Percentiles rank a stretch among this genome's conserved stretches.
phyloP scores from a whole-genome alignment of 306 rosid genomes.

The Glycyrrhiza uralensis region DNA sequence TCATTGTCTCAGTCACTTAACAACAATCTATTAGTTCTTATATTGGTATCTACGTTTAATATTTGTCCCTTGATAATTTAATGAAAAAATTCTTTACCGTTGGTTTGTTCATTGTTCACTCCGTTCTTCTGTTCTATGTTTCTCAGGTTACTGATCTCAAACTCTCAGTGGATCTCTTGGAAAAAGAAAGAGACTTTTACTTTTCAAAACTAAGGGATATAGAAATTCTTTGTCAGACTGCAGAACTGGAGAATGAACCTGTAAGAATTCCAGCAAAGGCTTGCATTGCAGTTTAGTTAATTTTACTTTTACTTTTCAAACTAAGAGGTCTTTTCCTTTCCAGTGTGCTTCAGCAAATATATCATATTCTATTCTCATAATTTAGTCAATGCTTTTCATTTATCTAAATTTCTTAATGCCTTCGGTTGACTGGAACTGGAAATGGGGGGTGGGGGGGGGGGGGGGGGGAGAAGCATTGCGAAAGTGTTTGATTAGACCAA shows the following conservation, averaged over 20 bases:
- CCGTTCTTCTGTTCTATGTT: slow-evolving; percentile 26
- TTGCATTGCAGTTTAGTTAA: neutral
- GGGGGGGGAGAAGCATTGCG: neutral
- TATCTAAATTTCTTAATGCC: neutral
- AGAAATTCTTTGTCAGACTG: slow-evolving; percentile 81
- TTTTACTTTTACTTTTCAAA: neutral
- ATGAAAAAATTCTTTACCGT: neutral
- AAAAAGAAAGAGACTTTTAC: slow-evolving; percentile 96
- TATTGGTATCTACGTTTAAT: neutral
- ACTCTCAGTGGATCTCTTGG: slow-evolving; percentile 80
- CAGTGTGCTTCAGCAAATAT: neutral
- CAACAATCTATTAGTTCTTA: neutral
- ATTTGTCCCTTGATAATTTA: slow-evolving; percentile 2
- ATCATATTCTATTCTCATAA: neutral
- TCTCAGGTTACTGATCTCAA: slow-evolving; percentile 80
- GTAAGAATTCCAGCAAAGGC: slow-evolving; percentile 49
- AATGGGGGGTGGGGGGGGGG: no score
- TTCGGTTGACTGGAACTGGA: neutral
- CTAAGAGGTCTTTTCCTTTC: neutral
- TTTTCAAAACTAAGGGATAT: slow-evolving; percentile 90
- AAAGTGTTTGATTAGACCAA: neutral
- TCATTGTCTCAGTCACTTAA: neutral
- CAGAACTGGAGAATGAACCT: slow-evolving; percentile 74
- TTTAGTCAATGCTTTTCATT: neutral
- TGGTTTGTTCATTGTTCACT: neutral